Conservation (phyloP, 495 filamentous ascomycete genomes). For the Xylaria nigripes region DNA sequence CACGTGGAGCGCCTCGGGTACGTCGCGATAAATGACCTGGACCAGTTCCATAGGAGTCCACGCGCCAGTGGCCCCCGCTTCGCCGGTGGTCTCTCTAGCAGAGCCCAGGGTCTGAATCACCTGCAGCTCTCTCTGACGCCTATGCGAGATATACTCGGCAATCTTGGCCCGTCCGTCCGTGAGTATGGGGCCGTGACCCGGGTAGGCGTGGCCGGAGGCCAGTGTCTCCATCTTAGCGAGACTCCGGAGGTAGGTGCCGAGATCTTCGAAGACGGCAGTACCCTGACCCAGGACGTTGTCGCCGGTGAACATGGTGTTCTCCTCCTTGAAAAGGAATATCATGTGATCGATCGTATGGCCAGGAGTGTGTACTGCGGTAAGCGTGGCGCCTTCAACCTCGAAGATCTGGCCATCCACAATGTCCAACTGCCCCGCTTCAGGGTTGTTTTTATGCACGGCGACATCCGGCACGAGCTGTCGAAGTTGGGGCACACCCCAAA, state of each 20-base stretch:
- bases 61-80: conserved; percentile 17
- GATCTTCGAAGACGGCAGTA: conserved; percentile 84
- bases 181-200: conserved; percentile 76
- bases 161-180: conserved; percentile 58
- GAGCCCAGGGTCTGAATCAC: conserved; percentile 57
- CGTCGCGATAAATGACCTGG: conserved; percentile 71
- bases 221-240: conserved; percentile 60
- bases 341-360: conserved; percentile 88
- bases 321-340: conserved; percentile 61
- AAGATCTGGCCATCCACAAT: conserved; percentile 71
- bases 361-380: conserved; percentile 69
- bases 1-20: conserved; percentile 63
- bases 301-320: conserved; percentile 84
- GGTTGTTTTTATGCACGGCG: conserved; percentile 46
- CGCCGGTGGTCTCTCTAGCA: conserved; percentile 23
- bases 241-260: conserved; percentile 62
- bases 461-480: conserved; percentile 51
- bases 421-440: conserved; percentile 38
- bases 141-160: conserved; percentile 73
- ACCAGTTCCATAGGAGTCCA: conserved; percentile 79
- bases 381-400: conserved; percentile 61
- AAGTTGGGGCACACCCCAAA: conserved; percentile 63
- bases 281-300: conserved; percentile 94
- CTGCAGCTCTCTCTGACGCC: conserved; percentile 71
- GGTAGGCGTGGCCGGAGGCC: conserved; percentile 68